Evolutionary conservation across 1,284 basidiomycete species (phyloP).

Genomic region (Earliella scabrosa): DNA sequence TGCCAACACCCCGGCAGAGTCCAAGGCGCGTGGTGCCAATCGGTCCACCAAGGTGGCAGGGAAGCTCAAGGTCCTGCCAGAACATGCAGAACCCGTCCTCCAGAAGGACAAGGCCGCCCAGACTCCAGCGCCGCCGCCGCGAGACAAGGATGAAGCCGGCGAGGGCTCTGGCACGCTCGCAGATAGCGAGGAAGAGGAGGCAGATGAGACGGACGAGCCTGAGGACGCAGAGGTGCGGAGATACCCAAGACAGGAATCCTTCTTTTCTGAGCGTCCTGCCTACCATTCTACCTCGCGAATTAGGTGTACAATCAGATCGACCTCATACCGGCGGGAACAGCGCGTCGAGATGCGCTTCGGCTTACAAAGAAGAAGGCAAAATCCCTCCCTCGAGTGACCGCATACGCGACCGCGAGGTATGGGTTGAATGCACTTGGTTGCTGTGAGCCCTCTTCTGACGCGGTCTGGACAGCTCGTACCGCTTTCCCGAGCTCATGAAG

Average conservation of each 20-base stretch:
- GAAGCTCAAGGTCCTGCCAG: conserved; percentile 93
- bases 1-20: conserved; percentile 26
- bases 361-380: conserved; percentile 95
- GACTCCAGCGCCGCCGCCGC: conserved; percentile 34
- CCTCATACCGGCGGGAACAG: conserved; percentile 93
- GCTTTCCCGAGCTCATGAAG: conserved; percentile 84
- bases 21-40: conserved; percentile 73
- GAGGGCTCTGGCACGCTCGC: conserved; percentile 51
- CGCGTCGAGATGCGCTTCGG: conserved; percentile 86
- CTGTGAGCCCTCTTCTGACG: conserved; percentile 1
- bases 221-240: conserved; percentile 66
- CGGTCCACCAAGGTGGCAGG: conserved; percentile 86
- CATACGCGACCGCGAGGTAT: conserved; percentile 92
- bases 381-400: conserved; percentile 91
- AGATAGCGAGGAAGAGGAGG: conserved; percentile 77
- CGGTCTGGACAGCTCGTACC: conserved; percentile 67
- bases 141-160: conserved; percentile 44
- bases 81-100: conserved; percentile 74
- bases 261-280: background rate
- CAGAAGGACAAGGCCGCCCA: conserved; percentile 31
- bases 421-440: conserved; percentile 25
- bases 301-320: conserved; percentile 90
- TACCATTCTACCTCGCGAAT: background rate
- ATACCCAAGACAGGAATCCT: background rate
- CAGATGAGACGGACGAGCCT: conserved; percentile 70